A percentile compares a stretch with the other conserved stretches of the same genome.
Conservation (phyloP, 331 rosid genomes). For the Spiraea crenata region DNA sequence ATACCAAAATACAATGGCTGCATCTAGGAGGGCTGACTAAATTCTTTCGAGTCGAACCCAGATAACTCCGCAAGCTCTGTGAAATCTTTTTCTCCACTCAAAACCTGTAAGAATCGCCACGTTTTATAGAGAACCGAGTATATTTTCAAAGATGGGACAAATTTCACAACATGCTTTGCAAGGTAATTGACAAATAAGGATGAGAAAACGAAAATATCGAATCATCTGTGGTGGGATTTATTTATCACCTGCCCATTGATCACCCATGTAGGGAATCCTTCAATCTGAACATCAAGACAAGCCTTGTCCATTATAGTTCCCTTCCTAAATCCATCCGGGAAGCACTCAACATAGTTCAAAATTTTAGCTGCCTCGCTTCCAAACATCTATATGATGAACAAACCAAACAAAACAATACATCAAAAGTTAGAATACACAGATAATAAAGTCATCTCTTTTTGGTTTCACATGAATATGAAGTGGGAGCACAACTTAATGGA, state of each 20-base stretch:
- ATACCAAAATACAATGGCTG: background rate
- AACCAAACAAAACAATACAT: background rate
- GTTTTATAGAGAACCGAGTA: slow-evolving; percentile 22
- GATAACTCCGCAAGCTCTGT: slow-evolving; percentile 62
- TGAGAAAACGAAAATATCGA: background rate
- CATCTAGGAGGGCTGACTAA: slow-evolving; percentile 36
- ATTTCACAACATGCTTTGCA: too few species aligned
- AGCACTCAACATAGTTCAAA: slow-evolving; percentile 84
- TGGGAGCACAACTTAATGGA: background rate
- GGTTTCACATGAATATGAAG: background rate
- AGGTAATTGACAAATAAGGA: background rate
- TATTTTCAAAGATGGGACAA: slow-evolving; percentile 4
- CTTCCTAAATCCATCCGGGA: slow-evolving; percentile 70
- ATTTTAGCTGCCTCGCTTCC: slow-evolving; percentile 77
- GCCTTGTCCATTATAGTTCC: slow-evolving; percentile 70
- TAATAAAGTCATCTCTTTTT: background rate
- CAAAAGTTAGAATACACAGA: background rate
- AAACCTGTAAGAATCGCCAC: slow-evolving; percentile 43
- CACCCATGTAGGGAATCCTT: slow-evolving; percentile 90
- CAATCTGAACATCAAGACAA: slow-evolving; percentile 61
- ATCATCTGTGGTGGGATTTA: slow-evolving; percentile 9
- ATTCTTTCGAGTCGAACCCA: slow-evolving; percentile 40
- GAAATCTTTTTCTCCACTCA: slow-evolving; percentile 68
- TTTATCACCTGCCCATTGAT: slow-evolving; percentile 77
- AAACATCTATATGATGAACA: slow-evolving; percentile 52